Conservation (phyloP, 176 grass and related monocot species). For the Carex kokanica region DNA sequence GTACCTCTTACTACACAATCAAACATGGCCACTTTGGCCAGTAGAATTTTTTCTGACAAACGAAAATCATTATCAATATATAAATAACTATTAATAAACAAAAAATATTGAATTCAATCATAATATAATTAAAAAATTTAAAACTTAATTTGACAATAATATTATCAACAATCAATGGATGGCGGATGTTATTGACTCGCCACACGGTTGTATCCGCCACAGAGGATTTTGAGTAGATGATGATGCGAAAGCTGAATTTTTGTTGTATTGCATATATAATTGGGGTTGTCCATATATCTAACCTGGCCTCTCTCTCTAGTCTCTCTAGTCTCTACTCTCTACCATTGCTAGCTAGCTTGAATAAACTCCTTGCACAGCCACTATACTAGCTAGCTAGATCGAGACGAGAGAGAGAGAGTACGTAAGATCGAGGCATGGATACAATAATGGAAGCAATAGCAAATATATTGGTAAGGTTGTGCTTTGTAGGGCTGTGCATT, state of each 20-base stretch:
- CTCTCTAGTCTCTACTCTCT: neutral
- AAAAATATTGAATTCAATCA: too few relatives aligned
- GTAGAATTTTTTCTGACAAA: too few relatives aligned
- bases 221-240: neutral
- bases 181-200: neutral
- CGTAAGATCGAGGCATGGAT: neutral
- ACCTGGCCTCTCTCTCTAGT: neutral
- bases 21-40: too few relatives aligned
- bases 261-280: conserved; percentile 14
- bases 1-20: too few relatives aligned
- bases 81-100: too few relatives aligned
- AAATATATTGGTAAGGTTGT: conserved; percentile 44
- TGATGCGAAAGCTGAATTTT: conserved; percentile 30
- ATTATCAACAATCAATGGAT: neutral
- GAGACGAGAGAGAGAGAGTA: too few relatives aligned
- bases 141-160: too few relatives aligned
- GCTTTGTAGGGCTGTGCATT: conserved; percentile 45
- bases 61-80: too few relatives aligned
- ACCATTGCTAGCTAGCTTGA: neutral
- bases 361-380: neutral
- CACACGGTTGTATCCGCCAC: neutral
- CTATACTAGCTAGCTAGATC: neutral
- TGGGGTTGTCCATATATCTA: conserved; percentile 10
- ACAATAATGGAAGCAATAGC: conserved; percentile 25
- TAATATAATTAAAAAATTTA: too few relatives aligned